Percentiles rank a stretch among this genome's conserved stretches.
Conservation (phyloP, 169 alveolate genomes). For the Theileria sp. region DNA sequence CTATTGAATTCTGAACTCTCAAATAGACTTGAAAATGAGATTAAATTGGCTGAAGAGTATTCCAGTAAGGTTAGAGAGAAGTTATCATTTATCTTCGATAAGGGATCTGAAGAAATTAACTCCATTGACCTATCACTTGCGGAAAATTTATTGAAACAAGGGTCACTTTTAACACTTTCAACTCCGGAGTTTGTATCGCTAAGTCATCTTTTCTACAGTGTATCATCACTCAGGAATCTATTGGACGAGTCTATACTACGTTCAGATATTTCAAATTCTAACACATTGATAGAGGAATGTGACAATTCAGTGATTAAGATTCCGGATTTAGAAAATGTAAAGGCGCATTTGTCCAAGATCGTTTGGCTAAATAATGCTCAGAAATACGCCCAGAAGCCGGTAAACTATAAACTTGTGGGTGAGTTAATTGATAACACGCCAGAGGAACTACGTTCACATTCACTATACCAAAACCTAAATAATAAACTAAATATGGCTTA, state of each 20-base stretch:
- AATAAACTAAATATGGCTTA: conserved; percentile 23
- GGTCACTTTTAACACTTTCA: conserved; percentile 12
- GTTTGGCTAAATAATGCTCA: conserved; percentile 47
- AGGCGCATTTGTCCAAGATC: conserved; percentile 27
- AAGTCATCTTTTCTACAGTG: conserved; percentile 34
- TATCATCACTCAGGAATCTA: conserved; percentile 30
- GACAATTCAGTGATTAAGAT: conserved; percentile 36
- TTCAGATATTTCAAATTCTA: conserved; percentile 31
- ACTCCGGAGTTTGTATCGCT: conserved; percentile 49
- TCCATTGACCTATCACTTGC: conserved; percentile 38
- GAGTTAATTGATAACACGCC: conserved; percentile 35
- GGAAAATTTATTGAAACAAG: conserved; percentile 39
- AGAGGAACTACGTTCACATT: conserved; percentile 19
- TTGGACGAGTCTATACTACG: conserved; percentile 46
- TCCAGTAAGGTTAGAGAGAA: conserved; percentile 22
- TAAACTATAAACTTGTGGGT: conserved; percentile 34
- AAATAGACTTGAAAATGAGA: conserved; percentile 40
- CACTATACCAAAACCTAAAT: conserved; percentile 14
- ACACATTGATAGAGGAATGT: conserved; percentile 25
- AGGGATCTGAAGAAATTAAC: conserved; percentile 30
- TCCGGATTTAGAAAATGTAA: conserved; percentile 44
- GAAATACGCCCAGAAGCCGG: conserved; percentile 37
- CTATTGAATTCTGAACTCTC: conserved; percentile 29
- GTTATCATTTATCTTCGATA: conserved; percentile 26
- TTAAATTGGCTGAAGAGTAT: conserved; percentile 33